Evolutionary conservation across 805 yeast genomes (phyloP).

Genomic region (Candida odintsovae): DNA sequence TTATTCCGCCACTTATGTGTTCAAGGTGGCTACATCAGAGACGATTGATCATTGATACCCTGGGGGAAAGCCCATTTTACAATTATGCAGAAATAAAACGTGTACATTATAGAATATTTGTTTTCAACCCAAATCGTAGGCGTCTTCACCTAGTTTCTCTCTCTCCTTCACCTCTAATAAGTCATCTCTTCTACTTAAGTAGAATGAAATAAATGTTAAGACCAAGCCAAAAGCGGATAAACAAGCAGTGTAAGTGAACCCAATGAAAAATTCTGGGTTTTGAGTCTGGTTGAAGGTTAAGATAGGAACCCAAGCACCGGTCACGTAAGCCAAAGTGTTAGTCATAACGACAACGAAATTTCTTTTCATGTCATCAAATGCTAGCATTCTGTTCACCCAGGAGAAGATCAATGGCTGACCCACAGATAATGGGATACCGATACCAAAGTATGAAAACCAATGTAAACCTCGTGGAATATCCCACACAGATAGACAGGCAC

Average conservation of each 20-base stretch:
- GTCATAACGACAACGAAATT: slow-evolving; percentile 34
- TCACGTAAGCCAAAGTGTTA: slow-evolving; percentile 37
- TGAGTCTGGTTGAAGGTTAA: slow-evolving; percentile 34
- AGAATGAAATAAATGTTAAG: not conserved
- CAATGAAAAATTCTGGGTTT: slow-evolving; percentile 32
- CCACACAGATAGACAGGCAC: slow-evolving; percentile 42
- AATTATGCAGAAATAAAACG: not conserved
- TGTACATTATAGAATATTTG: not conserved
- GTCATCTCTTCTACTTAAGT: slow-evolving; percentile 2
- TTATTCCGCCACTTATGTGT: slow-evolving; percentile 50
- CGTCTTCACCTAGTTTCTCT: not conserved
- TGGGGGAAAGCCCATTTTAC: not conserved
- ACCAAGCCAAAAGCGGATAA: slow-evolving; percentile 3
- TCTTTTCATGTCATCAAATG: slow-evolving; percentile 28
- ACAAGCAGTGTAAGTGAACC: slow-evolving; percentile 32
- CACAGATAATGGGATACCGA: slow-evolving; percentile 42
- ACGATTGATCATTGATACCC: not conserved
- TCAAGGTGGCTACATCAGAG: slow-evolving; percentile 37
- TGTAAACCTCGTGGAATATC: slow-evolving; percentile 41
- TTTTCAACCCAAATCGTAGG: not conserved
- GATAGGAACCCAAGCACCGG: slow-evolving; percentile 36
- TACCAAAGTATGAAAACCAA: slow-evolving; percentile 44
- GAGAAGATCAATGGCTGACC: slow-evolving; percentile 53
- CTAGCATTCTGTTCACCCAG: slow-evolving; percentile 47
- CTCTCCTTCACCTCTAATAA: not conserved